These are phyloP conservation scores for Wickerhamomyces bisporus DNA, from an alignment of 805 yeast species.

Conservation along the genomic window DNA sequence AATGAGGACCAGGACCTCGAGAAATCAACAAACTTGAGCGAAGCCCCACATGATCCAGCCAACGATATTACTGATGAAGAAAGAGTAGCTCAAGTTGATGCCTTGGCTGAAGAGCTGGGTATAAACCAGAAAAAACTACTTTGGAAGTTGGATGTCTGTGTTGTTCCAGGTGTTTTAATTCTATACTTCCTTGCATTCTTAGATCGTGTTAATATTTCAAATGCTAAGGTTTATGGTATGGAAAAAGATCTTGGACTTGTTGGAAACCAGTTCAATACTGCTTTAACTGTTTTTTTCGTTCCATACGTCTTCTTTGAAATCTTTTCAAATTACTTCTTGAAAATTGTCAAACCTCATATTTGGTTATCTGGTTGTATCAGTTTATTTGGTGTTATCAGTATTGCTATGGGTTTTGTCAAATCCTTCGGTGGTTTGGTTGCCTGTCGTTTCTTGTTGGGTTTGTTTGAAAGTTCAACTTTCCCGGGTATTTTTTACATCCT, in stretches of 20 bases:
- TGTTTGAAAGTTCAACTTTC: conserved; percentile 48
- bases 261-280: conserved; percentile 37
- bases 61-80: conserved; percentile 16
- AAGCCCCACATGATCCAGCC: too few species aligned
- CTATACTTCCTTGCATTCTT: conserved; percentile 72
- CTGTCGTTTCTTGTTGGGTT: conserved; percentile 46
- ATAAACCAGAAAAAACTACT: conserved; percentile 51
- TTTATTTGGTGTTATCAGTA: conserved; percentile 36
- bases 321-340: conserved; percentile 34
- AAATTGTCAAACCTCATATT: conserved; percentile 33
- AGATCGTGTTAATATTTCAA: conserved; percentile 79
- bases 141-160: conserved; percentile 63
- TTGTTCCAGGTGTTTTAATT: conserved; percentile 72
- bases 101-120: conserved; percentile 39
- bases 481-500: conserved; percentile 46
- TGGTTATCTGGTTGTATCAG: conserved; percentile 31
- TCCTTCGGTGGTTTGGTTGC: conserved; percentile 42
- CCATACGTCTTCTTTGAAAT: conserved; percentile 38
- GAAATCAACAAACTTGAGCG: too few species aligned
- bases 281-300: conserved; percentile 42
- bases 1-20: too few species aligned
- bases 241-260: conserved; percentile 45
- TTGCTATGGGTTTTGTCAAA: conserved; percentile 38
- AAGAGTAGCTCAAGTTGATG: conserved; percentile 19
- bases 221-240: conserved; percentile 73